Base-by-base conservation (phyloP, 1,139 yeast species). In the Spathaspora sp. region DNA sequence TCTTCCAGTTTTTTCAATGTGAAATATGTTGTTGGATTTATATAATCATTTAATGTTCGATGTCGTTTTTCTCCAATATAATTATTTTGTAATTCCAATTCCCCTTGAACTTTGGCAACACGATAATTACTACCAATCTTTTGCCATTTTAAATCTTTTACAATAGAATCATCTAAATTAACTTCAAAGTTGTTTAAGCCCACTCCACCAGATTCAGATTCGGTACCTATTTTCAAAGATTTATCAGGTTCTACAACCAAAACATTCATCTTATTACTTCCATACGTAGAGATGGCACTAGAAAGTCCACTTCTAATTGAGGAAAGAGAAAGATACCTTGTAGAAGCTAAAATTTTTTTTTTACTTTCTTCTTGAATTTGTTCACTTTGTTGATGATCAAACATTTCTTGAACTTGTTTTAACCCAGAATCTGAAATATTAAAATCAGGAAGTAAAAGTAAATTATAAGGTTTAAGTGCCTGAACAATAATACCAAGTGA, bases 61-160 rank as follows among this genome's bases (percentile, higher is more conserved):
- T 53, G 56, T 47, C 52, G 56, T 29, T 51, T 49, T 7, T 20
- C 13, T 3, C 24, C 23, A 11, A 47, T 41, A n/a, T 27, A 11
- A 36, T 64, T 66, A 46, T 67, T 68, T 39, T 70, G 75, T 33
- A 76, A 65, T 47, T 79, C 81, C 31, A 88, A 68, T 51, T 81
- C 82, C 38, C 98, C 98, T 39, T 77, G 72, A 4, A 91, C 85
- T 56, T 89, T 95, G 0, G 97, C 93, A 34, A 93, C 84, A 16
- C 86, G 76, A 60, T 85, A 88, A 37, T 89, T 89, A 37, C 89
- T 91, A 39, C 88, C 83, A 49, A 87, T 83, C 51, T 78, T 79
- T 61, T 91, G 97, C 99, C 99, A 93, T 48, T 79, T 77, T 48
- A 93, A 71, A 20, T 74, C 66, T 23, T 74, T 71, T n/a, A 82